phyloP scores from a whole-genome alignment of 176 grass and related monocot genomes.

The Aegilops tauschii region DNA sequence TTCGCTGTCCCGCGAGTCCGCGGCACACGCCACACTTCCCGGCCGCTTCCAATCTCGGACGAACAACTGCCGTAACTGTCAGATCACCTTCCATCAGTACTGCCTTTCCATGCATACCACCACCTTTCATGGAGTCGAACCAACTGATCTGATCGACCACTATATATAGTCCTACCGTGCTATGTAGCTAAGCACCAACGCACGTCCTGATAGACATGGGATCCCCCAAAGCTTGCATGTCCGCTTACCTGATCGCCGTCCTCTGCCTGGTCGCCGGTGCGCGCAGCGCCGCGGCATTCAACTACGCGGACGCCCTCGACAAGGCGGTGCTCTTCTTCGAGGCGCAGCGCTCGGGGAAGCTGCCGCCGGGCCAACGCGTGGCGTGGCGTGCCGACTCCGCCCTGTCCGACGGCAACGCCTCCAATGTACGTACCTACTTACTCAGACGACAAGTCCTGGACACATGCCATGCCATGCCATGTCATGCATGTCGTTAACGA shows the following conservation, averaged over 20 bases:
- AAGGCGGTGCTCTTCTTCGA: slow-evolving; percentile 75
- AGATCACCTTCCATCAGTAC: neutral
- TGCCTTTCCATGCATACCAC: neutral
- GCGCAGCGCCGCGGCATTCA: neutral
- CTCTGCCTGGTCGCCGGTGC: neutral
- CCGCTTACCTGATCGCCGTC: neutral
- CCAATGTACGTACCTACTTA: neutral
- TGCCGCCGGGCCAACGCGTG: slow-evolving; percentile 43
- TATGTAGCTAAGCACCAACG: no score
- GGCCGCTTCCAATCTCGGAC: neutral
- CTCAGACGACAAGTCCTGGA: neutral
- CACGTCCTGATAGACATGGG: neutral
- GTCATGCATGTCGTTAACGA: neutral
- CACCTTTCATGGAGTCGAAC: neutral
- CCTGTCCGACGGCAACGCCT: slow-evolving; percentile 50
- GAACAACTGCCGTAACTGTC: neutral
- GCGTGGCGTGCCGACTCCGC: slow-evolving; percentile 60
- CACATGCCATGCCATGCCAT: neutral
- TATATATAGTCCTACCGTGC: neutral
- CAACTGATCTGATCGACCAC: neutral
- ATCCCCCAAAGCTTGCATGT: neutral
- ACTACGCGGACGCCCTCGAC: slow-evolving; percentile 63
- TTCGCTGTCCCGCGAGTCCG: neutral
- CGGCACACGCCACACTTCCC: neutral
- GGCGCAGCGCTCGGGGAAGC: slow-evolving; percentile 58